A percentile compares a stretch with the other conserved stretches of the same genome.
These are phyloP conservation scores for Penicillium olsonii DNA, from an alignment of 2,329 filamentous ascomycete species.

Conservation along the genomic window DNA sequence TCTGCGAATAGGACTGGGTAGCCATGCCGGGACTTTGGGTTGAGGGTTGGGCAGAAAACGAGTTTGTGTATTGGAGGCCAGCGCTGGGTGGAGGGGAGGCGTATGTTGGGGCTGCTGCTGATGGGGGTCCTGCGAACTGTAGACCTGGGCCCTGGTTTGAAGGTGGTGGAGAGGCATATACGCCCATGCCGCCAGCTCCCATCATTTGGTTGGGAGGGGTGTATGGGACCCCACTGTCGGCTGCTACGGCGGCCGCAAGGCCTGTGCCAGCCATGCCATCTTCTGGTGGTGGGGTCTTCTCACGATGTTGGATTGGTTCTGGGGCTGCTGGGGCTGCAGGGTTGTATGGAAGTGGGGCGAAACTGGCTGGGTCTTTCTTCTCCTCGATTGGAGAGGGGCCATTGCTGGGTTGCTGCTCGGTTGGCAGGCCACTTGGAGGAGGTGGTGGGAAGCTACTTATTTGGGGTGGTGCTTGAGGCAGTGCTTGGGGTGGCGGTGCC, in stretches of 20 bases:
- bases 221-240: conserved; percentile 39
- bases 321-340: conserved; percentile 66
- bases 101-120: conserved; percentile 26
- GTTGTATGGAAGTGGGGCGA: conserved; percentile 63
- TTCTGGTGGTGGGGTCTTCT: conserved; percentile 65
- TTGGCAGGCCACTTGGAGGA: conserved; percentile 24
- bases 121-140: conserved; percentile 20
- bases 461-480: conserved; percentile 21
- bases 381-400: conserved; percentile 20
- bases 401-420: conserved; percentile 15
- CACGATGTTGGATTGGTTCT: conserved; percentile 64
- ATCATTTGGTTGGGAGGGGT: conserved; percentile 30
- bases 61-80: conserved; percentile 28
- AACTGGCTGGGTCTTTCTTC: conserved; percentile 36
- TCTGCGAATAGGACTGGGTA: conserved; percentile 31
- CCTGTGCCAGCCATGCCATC: conserved; percentile 55
- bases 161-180: conserved; percentile 25
- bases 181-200: conserved; percentile 14
- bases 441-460: conserved; percentile 29
- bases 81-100: conserved; percentile 40
- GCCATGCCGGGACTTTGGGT: conserved; percentile 27
- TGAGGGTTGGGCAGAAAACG: conserved; percentile 28
- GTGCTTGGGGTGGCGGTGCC: conserved; percentile 19
- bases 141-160: conserved; percentile 17
- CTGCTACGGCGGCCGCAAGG: conserved; percentile 43